Evolutionary conservation across 441 rosid species (phyloP).

Genomic region (Gossypium laxum): DNA sequence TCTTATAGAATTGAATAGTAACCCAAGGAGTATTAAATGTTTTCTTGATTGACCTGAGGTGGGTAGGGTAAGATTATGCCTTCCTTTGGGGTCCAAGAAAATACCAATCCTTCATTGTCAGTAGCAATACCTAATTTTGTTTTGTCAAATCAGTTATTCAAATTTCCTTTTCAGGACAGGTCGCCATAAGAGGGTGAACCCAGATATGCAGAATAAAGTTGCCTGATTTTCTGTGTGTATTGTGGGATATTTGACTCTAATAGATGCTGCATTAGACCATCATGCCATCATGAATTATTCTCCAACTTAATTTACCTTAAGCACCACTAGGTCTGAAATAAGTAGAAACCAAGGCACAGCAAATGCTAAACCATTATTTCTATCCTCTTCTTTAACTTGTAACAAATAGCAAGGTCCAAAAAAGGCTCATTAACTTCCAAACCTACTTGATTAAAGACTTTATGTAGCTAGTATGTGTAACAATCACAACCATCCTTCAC

Average conservation of each 20-base stretch:
- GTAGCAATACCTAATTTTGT: not conserved
- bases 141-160: not conserved
- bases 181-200: not conserved
- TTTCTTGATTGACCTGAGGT: not conserved
- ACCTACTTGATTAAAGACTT: not conserved
- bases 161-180: not conserved
- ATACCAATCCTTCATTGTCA: not conserved
- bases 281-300: constrained; percentile 3
- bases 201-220: not conserved
- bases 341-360: not conserved
- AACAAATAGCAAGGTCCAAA: not conserved
- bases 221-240: not conserved
- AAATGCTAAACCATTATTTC: not conserved
- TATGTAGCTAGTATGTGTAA: not conserved
- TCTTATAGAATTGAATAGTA: not conserved
- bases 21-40: not conserved
- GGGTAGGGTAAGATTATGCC: not conserved
- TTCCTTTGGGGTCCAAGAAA: not conserved
- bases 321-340: constrained; percentile 1
- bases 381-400: not conserved
- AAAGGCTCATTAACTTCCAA: not conserved
- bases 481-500: not conserved
- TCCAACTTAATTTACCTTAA: constrained; percentile 3
- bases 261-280: not conserved
- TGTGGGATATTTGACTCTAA: not conserved